Evolutionary conservation across 2,329 filamentous ascomycete genomes (phyloP).

Genomic region (Xylaria sp.): DNA sequence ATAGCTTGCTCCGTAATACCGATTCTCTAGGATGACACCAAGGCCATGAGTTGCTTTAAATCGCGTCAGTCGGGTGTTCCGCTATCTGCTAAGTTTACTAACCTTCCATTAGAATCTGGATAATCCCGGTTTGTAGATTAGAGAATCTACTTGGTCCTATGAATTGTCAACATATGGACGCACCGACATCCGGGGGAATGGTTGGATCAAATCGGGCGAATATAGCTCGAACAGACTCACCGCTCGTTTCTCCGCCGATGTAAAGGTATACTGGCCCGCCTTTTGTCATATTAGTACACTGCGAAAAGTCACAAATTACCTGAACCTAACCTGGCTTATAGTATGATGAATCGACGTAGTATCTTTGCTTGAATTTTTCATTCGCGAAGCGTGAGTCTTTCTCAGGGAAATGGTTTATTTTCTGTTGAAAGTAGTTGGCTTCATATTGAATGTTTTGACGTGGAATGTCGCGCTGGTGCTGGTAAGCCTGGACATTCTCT

Average conservation of each 20-base stretch:
- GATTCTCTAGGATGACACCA: slow-evolving; percentile 64
- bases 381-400: slow-evolving; percentile 52
- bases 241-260: slow-evolving; percentile 49
- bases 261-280: slow-evolving; percentile 57
- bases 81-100: background rate
- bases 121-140: slow-evolving; percentile 52
- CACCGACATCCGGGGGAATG: no score
- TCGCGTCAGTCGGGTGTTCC: slow-evolving; percentile 10
- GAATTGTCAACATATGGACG: slow-evolving; percentile 7
- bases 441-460: slow-evolving; percentile 43
- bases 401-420: slow-evolving; percentile 60
- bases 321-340: slow-evolving; percentile 55
- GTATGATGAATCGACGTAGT: slow-evolving; percentile 63
- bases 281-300: slow-evolving; percentile 35
- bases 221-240: slow-evolving; percentile 20
- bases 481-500: slow-evolving; percentile 32
- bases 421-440: slow-evolving; percentile 48
- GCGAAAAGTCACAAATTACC: background rate
- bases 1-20: slow-evolving; percentile 61
- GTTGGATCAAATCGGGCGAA: background rate
- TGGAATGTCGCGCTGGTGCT: slow-evolving; percentile 38
- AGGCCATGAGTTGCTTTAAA: slow-evolving; percentile 58
- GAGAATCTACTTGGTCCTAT: slow-evolving; percentile 44
- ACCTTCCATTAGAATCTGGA: slow-evolving; percentile 63
- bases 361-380: slow-evolving; percentile 64